Evolutionary conservation across 768 basidiomycete genomes (phyloP).

Genomic region (Trametes maxima): DNA sequence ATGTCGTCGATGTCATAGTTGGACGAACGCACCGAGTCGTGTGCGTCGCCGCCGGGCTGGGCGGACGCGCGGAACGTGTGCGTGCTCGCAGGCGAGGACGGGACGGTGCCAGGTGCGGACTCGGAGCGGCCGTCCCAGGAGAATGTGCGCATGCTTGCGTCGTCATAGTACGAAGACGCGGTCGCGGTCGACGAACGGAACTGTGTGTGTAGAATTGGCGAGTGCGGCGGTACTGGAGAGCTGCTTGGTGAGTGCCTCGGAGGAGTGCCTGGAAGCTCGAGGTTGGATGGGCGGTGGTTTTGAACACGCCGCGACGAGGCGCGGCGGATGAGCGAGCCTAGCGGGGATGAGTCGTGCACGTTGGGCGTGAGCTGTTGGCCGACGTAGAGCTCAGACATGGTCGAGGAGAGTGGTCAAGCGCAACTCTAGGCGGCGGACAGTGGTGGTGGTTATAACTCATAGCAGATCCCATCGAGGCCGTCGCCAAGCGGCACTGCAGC

Average conservation of each 20-base stretch:
- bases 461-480: neutral
- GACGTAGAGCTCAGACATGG: conserved; percentile 17
- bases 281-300: conserved; percentile 18
- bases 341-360: conserved; percentile 52
- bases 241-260: conserved; percentile 8
- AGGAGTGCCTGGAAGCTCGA: conserved; percentile 17
- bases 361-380: conserved; percentile 16
- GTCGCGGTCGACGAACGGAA: conserved; percentile 48
- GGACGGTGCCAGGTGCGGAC: neutral
- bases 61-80: conserved; percentile 1
- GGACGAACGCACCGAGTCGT: conserved; percentile 21
- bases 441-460: conserved; percentile 1
- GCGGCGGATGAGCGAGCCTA: conserved; percentile 56
- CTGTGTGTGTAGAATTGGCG: conserved; percentile 51
- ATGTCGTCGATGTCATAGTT: conserved; percentile 30
- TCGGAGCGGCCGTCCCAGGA: conserved; percentile 17
- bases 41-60: neutral
- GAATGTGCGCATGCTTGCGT: conserved; percentile 20
- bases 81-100: conserved; percentile 16
- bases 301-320: conserved; percentile 50
- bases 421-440: neutral
- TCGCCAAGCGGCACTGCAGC: conserved; percentile 14
- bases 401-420: neutral
- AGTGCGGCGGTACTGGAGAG: conserved; percentile 36
- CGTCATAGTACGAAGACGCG: conserved; percentile 31